Evolutionary conservation across 306 rosid species (phyloP), one percentile per base, ranked within the genome.

Genomic region (Castanea sativa): DNA sequence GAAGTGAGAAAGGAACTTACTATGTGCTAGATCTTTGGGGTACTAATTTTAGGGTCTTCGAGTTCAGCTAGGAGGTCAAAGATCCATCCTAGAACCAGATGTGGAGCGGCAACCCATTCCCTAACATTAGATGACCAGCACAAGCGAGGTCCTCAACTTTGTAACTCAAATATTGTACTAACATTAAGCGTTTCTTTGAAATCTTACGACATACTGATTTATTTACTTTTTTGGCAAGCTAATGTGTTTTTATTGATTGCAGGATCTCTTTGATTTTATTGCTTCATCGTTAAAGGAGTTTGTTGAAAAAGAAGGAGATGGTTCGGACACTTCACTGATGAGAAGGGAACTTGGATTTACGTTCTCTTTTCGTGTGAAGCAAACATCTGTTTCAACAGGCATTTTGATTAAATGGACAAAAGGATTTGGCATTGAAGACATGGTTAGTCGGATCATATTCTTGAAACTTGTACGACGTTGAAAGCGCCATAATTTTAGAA

Each of bases 21-120:
- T 94, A 92, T 83, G 97, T 94, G 9, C 89, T 94, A 79, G 93
- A 94, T 89, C 94, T 94, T 79, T 96, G 96, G 55, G 98, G 94
- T 65, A 90, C 98, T 71, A 89, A 94, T 88, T 92, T 90, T 86
- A 81, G 98, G 93, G 97, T 90, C 75, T 82, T 89, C 89, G 97
- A 67, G 91, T 90, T 81, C 88, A 83, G 78, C 88, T 89, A 76
- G 83, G 82, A 55, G 97, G 98, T 80, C 88, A 81, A 84, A 84
- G 80, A 41, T 85, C 92, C 49, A 73, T 59, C 27, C 60, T 89
- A 73, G 88, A 87, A 68, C 84, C 84, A 70, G 90, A 92, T 75
- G 97, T 90, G 69, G 91, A 86, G 74, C 85, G 83, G 20, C 93
- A 87, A 79, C 90, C 88, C 2, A 92, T 94, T 80, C 97, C 98